Evolutionary conservation across 2,329 filamentous ascomycete genomes (phyloP), one percentile per base, ranked within the genome.

Genomic region (Gyromitra esculenta): DNA sequence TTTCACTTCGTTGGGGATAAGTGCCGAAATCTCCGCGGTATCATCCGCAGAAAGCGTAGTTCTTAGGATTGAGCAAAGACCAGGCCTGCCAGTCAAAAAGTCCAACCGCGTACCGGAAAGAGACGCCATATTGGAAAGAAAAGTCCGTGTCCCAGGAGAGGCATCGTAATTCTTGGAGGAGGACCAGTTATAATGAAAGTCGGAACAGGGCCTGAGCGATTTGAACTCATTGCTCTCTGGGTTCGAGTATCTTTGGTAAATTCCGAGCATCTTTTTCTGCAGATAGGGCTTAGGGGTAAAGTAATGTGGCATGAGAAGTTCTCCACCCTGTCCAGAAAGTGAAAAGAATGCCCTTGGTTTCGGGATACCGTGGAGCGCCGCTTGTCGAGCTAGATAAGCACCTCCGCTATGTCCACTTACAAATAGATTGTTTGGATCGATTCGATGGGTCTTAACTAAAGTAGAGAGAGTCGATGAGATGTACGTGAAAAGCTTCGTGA

Each of bases 321-420:
- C 59, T 35, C 75, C 75, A n/a, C 75, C 75, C 15, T 66, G 73
- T 3, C 75, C 75, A 6, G 73, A 77, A 15, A 77, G 59, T 2
- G 75, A 75, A n/a, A 77, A 76, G 5, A 77, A 54, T 0, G 66
- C 72, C n/a, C 39, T 65, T 15, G 75, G 75, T 37, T 54, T 71
- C 1, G 75, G 75, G 8, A 2, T 39, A 4, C 59, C 75, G 25
- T 77, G 68, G 15, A 77, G 50, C 6, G 64, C 71, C 6, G 75
- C 75, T 25, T 75, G 72, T 0, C 65, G 63, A n/a, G 75, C 75
- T 2, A 70, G 50, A 45, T 77, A 77, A 11, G 75, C 75, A 35
- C 75, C 72, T 4, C 71, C 75, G 45, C 71, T 75, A 39, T 74
- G 65, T 2, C 75, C 75, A 18, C 59, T 65, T 1, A 77, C 75